A percentile compares a stretch with the other conserved stretches of the same genome.
Conservation (phyloP, 129 eudicot genomes). For the carrot (Daucus carota) region DNA sequence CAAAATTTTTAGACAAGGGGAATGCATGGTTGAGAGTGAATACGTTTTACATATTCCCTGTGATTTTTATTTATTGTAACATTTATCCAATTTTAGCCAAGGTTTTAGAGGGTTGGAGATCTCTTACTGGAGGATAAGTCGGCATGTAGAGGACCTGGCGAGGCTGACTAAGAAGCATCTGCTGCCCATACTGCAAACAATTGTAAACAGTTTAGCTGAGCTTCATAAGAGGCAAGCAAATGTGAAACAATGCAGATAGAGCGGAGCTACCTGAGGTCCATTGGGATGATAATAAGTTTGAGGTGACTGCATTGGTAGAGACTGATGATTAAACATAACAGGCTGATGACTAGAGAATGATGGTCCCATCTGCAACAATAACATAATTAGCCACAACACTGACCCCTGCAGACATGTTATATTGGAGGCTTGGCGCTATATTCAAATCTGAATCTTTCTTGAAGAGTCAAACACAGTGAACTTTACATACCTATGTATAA, state of each 20-base stretch:
- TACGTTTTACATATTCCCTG: too few species aligned
- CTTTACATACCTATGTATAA: neutral
- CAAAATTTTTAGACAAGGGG: too few species aligned
- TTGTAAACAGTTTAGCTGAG: neutral
- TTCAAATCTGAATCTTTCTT: neutral
- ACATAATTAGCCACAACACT: neutral
- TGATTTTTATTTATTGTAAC: too few species aligned
- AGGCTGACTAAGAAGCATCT: constrained; percentile 79
- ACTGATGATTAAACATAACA: constrained; percentile 66
- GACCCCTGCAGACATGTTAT: neutral
- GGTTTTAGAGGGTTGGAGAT: too few species aligned
- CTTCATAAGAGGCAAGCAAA: neutral
- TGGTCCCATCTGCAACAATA: constrained; percentile 68
- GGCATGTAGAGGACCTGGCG: constrained; percentile 84
- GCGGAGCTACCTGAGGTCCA: constrained; percentile 62
- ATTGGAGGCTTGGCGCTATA: neutral
- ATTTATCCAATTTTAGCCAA: too few species aligned
- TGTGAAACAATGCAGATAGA: neutral
- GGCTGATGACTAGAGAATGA: constrained; percentile 57
- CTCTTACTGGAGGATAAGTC: constrained; percentile 67
- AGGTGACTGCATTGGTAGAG: constrained; percentile 48
- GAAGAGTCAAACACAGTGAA: neutral
- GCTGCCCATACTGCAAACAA: constrained; percentile 75
- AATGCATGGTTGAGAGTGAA: too few species aligned
- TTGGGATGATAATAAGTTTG: constrained; percentile 67